Conservation (phyloP, 768 basidiomycete genomes). For the Trametes villosa region DNA sequence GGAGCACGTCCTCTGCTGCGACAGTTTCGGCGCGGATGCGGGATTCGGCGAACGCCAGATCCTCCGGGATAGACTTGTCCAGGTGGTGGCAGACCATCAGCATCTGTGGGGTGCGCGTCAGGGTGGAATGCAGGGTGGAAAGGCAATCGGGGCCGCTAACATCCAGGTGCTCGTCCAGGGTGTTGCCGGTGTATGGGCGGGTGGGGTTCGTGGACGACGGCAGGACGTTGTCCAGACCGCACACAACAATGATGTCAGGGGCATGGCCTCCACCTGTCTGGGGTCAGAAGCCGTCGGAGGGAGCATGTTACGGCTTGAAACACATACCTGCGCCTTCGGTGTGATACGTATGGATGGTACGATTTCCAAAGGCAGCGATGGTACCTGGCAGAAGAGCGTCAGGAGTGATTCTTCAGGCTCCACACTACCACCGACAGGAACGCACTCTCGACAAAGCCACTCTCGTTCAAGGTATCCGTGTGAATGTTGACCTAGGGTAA, state of each 20-base stretch:
- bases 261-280: constrained; percentile 84
- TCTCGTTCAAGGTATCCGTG: constrained; percentile 96
- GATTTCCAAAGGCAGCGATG: constrained; percentile 83
- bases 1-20: constrained; percentile 95
- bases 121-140: constrained; percentile 2
- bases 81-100: constrained; percentile 99
- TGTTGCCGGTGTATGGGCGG: constrained; percentile 87
- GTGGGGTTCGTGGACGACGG: constrained; percentile 98
- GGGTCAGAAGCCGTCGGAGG: not conserved
- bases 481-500: constrained; percentile 81
- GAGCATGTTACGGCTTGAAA: not conserved
- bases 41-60: constrained; percentile 94
- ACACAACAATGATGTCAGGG: constrained; percentile 98
- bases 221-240: constrained; percentile 84
- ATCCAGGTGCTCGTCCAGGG: constrained; percentile 95
- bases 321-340: constrained; percentile 86
- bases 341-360: constrained; percentile 97
- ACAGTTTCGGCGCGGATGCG: constrained; percentile 96
- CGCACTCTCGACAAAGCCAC: constrained; percentile 93
- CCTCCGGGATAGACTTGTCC: constrained; percentile 88
- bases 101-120: constrained; percentile 62
- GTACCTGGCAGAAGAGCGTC: constrained; percentile 57
- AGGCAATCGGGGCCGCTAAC: constrained; percentile 48
- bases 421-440: not conserved
- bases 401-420: not conserved